Percentiles rank a stretch among this genome's conserved stretches.
These are phyloP conservation scores for Epichloe uncinata DNA, from an alignment of 2,329 filamentous ascomycete genomes.

Conservation along the genomic window DNA sequence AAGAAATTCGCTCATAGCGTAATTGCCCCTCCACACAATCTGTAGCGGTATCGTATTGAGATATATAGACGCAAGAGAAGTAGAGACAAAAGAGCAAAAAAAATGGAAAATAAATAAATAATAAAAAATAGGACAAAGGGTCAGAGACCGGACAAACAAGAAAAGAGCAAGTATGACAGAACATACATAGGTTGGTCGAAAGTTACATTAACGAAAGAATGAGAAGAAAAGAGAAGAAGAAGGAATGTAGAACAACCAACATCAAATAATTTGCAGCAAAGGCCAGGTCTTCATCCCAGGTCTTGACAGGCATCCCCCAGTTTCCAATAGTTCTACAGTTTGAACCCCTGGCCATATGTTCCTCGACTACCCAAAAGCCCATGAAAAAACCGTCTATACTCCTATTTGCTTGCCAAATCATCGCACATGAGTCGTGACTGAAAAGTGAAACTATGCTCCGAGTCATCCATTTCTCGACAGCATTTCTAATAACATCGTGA, in stretches of 20 bases:
- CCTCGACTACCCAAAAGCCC: not conserved
- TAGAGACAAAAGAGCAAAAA: not conserved
- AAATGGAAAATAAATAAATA: too few species aligned
- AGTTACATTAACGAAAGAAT: not conserved
- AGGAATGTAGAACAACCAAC: not conserved
- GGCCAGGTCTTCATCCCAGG: not conserved
- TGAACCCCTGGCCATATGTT: not conserved
- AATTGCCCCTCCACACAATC: not conserved
- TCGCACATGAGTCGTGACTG: not conserved
- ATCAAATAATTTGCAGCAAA: not conserved
- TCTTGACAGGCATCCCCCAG: not conserved
- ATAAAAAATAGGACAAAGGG: not conserved
- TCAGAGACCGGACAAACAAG: not conserved
- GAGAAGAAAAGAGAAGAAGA: not conserved
- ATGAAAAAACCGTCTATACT: not conserved
- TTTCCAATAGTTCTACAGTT: not conserved
- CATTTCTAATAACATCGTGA: not conserved
- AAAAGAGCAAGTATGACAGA: not conserved
- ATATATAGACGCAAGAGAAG: not conserved
- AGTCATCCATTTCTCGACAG: not conserved
- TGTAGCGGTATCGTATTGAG: not conserved
- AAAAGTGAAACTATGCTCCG: not conserved
- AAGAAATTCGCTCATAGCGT: not conserved
- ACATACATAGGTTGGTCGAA: too few species aligned
- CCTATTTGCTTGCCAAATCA: not conserved